A percentile compares a stretch with the other conserved stretches of the same genome.
Conservation (phyloP, 2,329 filamentous ascomycete species). For the Scedosporium aurantiacum region DNA sequence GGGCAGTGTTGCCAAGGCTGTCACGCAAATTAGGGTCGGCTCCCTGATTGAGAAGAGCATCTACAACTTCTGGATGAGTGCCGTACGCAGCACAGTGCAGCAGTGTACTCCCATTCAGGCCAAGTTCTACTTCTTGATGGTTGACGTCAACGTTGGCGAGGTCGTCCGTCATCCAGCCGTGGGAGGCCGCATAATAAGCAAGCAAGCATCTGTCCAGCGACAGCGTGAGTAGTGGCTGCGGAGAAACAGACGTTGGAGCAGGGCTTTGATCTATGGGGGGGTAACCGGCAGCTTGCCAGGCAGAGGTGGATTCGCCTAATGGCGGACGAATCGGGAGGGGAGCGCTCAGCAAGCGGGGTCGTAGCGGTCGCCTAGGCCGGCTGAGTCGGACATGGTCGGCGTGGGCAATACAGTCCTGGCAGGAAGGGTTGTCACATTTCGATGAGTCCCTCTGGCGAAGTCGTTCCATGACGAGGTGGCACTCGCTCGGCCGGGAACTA, state of each 20-base stretch:
- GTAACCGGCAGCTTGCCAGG: not conserved
- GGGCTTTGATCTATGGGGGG: not conserved
- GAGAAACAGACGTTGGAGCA: not conserved
- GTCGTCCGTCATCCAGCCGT: not conserved
- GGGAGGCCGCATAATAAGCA: not conserved
- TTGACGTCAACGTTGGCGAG: not conserved
- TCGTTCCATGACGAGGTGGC: not conserved
- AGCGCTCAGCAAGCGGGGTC: not conserved
- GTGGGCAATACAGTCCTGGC: not conserved
- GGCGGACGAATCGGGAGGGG: not conserved
- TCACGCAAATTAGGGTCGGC: not conserved
- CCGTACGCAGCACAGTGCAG: not conserved
- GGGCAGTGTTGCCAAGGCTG: not conserved
- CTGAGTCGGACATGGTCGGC: not conserved
- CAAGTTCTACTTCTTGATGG: not conserved
- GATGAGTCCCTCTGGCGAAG: not conserved
- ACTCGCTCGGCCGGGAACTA: not conserved
- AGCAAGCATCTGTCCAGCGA: not conserved
- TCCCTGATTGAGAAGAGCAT: not conserved
- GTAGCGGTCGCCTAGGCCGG: not conserved
- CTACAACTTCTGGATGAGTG: not conserved
- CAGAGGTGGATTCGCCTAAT: not conserved
- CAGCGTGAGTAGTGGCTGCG: not conserved
- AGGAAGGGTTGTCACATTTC: not conserved
- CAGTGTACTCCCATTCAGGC: not conserved